These are phyloP conservation scores for Lecanosticta acicola DNA, from an alignment of 2,329 filamentous ascomycete species.

Conservation along the genomic window DNA sequence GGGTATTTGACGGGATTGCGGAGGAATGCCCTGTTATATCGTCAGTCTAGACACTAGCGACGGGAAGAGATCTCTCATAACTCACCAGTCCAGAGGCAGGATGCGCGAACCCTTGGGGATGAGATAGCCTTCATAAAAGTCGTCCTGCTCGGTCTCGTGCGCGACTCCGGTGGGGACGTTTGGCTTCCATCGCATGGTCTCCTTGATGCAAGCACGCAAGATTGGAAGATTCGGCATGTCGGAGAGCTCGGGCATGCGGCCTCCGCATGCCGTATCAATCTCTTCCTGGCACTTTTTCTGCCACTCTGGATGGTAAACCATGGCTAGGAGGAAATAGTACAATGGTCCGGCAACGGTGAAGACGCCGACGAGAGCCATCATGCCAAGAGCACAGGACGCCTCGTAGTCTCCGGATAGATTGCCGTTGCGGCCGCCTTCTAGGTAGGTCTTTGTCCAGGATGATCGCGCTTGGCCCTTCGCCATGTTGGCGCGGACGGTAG, in stretches of 20 bases:
- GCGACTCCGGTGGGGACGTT: constrained; percentile 41
- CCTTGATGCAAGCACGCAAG: constrained; percentile 53
- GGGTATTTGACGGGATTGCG: constrained; percentile 1
- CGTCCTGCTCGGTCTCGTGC: constrained; percentile 25
- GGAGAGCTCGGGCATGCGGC: constrained; percentile 48
- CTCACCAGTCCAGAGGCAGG: constrained; percentile 40
- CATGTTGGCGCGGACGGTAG: constrained; percentile 37
- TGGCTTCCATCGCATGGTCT: constrained; percentile 54
- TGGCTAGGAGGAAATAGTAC: constrained; percentile 44
- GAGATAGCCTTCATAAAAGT: constrained; percentile 28
- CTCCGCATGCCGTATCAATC: constrained; percentile 53
- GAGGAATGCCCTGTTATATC: background rate
- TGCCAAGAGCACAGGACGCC: constrained; percentile 38
- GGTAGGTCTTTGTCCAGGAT: constrained; percentile 40
- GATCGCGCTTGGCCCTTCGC: constrained; percentile 36
- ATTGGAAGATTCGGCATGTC: constrained; percentile 50
- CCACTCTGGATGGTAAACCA: constrained; percentile 42
- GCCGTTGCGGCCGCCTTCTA: constrained; percentile 37
- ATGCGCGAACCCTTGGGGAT: constrained; percentile 27
- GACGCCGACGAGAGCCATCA: constrained; percentile 45
- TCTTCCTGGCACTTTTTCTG: constrained; percentile 47
- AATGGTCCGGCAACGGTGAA: constrained; percentile 44
- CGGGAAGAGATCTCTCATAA: constrained; percentile 9
- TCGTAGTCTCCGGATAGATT: constrained; percentile 34
- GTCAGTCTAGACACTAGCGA: too few species aligned